Conservation (phyloP, 2,329 filamentous ascomycete species). For the Huntiella moniliformis region DNA sequence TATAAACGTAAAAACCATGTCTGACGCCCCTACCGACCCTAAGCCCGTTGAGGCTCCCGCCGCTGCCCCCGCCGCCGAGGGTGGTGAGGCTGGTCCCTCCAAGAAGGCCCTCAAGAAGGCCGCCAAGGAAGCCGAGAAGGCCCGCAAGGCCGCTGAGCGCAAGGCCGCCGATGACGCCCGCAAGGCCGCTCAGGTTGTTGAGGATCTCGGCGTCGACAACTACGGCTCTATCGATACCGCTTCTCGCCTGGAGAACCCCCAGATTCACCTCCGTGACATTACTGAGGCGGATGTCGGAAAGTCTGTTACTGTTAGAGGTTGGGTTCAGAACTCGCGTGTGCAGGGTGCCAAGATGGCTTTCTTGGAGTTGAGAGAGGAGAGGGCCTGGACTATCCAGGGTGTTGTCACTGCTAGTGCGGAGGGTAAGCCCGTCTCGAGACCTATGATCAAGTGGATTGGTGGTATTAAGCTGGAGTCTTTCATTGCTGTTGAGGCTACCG, state of each 20-base stretch:
- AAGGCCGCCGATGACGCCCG: constrained; percentile 52
- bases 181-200: constrained; percentile 44
- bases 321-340: constrained; percentile 71
- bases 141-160: constrained; percentile 51
- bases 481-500: constrained; percentile 59
- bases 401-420: constrained; percentile 60
- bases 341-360: constrained; percentile 88
- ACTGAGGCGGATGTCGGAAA: constrained; percentile 46
- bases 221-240: constrained; percentile 54
- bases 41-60: constrained; percentile 8
- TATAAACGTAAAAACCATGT: constrained; percentile 15
- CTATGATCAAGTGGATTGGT: constrained; percentile 88
- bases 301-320: constrained; percentile 57
- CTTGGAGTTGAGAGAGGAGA: constrained; percentile 62
- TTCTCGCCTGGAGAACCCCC: constrained; percentile 35
- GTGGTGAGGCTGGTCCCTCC: constrained; percentile 27
- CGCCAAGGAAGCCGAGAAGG: constrained; percentile 73
- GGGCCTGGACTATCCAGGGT: constrained; percentile 63
- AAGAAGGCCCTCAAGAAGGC: constrained; percentile 77
- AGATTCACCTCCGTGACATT: constrained; percentile 44
- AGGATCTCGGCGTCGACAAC: constrained; percentile 54
- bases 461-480: constrained; percentile 62
- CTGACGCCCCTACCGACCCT: constrained; percentile 18
- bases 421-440: constrained; percentile 46
- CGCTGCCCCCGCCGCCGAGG: constrained; percentile 7